phyloP scores from a whole-genome alignment of 805 yeast genomes.

The Millerozyma acaciae region DNA sequence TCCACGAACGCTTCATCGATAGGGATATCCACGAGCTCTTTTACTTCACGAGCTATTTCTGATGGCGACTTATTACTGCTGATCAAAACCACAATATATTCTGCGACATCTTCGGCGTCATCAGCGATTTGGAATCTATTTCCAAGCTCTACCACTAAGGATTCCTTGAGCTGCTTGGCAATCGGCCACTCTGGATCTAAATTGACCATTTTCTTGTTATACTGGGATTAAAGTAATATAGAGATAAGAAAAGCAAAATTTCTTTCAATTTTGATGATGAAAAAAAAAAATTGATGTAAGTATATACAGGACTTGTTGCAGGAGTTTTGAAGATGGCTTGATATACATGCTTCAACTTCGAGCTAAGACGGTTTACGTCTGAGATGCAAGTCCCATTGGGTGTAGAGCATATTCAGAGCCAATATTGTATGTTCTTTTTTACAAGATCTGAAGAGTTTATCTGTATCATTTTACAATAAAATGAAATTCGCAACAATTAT shows the following conservation, averaged over 20 bases:
- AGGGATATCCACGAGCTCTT: conserved; percentile 56
- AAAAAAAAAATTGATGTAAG: not conserved
- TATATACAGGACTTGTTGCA: not conserved
- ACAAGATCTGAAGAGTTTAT: too few relatives aligned
- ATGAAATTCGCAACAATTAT: too few relatives aligned
- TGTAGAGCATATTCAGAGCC: too few relatives aligned
- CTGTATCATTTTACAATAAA: too few relatives aligned
- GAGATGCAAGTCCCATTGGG: too few relatives aligned
- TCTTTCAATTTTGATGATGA: conserved; percentile 2
- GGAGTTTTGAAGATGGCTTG: not conserved
- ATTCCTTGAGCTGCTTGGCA: conserved; percentile 32
- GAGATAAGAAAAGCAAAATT: not conserved
- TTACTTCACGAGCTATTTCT: conserved; percentile 59
- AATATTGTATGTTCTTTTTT: too few relatives aligned
- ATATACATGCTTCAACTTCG: too few relatives aligned
- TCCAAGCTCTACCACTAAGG: conserved; percentile 32
- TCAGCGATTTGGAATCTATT: conserved; percentile 32
- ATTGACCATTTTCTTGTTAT: conserved; percentile 8
- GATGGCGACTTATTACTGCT: conserved; percentile 61
- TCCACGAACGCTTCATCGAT: conserved; percentile 57
- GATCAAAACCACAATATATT: conserved; percentile 66
- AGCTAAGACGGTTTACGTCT: too few relatives aligned
- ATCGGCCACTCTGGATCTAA: conserved; percentile 40
- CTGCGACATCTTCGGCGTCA: conserved; percentile 59
- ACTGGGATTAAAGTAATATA: not conserved